Percentiles rank a stretch among this genome's conserved stretches.
Conservation (phyloP, 345 rosid species). For the Gossypioides kirkii region DNA sequence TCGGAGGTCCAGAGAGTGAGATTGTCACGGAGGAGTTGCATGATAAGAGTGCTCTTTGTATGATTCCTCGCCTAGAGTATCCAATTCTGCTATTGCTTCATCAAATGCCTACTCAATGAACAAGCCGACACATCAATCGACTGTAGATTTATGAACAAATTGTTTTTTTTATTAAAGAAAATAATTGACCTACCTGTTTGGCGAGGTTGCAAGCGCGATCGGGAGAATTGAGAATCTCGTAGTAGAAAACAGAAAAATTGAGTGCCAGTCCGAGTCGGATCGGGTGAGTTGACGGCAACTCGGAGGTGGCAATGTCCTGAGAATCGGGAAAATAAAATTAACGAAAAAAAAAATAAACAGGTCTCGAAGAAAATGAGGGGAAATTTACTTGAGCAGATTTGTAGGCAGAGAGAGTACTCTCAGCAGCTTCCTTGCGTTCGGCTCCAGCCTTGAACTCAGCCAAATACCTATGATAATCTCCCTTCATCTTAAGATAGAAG, state of each 20-base stretch:
- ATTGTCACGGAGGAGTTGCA: conserved; percentile 96
- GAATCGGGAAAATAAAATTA: neutral
- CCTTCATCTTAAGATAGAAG: conserved; percentile 87
- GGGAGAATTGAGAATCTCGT: conserved; percentile 92
- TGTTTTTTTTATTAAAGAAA: neutral
- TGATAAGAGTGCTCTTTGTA: conserved; percentile 96
- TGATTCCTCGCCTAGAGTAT: conserved; percentile 89
- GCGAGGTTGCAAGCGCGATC: conserved; percentile 94
- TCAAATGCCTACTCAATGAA: conserved; percentile 65
- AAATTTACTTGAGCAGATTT: conserved; percentile 2
- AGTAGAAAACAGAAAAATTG: conserved; percentile 88
- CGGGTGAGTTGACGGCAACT: conserved; percentile 82
- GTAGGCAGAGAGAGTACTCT: conserved; percentile 50
- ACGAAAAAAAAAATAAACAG: neutral
- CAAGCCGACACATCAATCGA: neutral
- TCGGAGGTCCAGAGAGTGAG: conserved; percentile 98
- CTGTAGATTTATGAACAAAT: neutral
- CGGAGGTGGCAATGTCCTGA: conserved; percentile 79
- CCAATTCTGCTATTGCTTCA: conserved; percentile 93
- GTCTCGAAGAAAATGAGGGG: neutral
- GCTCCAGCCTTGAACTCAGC: conserved; percentile 79
- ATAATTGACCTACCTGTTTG: conserved; percentile 48
- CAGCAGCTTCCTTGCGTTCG: conserved; percentile 85
- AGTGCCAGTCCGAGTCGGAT: conserved; percentile 88
- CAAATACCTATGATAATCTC: conserved; percentile 79